Evolutionary conservation across 108 stramenopile genomes (phyloP).

Genomic region (Discostella pseudostelligera): DNA sequence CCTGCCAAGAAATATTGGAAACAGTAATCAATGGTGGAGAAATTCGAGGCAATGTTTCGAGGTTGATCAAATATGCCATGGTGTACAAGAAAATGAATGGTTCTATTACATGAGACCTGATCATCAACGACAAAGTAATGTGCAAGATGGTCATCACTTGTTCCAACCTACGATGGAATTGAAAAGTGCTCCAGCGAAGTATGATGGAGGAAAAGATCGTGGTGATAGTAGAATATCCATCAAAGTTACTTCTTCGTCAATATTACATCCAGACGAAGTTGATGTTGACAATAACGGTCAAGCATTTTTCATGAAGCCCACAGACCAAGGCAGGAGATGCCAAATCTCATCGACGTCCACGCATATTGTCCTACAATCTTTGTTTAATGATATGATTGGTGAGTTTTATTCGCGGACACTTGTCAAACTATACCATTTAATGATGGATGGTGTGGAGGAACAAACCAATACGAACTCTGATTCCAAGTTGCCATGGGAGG

Average conservation of each 20-base stretch:
- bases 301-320: not conserved
- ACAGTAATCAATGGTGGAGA: constrained; percentile 27
- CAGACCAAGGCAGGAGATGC: not conserved
- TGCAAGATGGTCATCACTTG: not conserved
- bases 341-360: constrained; percentile 30
- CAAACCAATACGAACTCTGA: not conserved
- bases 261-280: not conserved
- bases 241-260: constrained; percentile 21
- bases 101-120: constrained; percentile 18
- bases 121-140: not conserved
- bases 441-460: constrained; percentile 16
- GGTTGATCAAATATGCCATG: constrained; percentile 37
- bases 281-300: not conserved
- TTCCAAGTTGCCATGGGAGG: constrained; percentile 27
- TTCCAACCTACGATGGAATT: constrained; percentile 47
- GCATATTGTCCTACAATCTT: constrained; percentile 47
- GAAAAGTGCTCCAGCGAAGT: constrained; percentile 27
- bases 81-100: constrained; percentile 18
- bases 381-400: constrained; percentile 59
- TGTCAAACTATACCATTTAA: constrained; percentile 20
- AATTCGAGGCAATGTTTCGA: constrained; percentile 23
- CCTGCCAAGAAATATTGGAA: too few relatives aligned
- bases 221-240: constrained; percentile 32
- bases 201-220: constrained; percentile 26
- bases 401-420: constrained; percentile 53